phyloP scores from a whole-genome alignment of 1,284 basidiomycete species.

The Porogramme epimiltina region DNA sequence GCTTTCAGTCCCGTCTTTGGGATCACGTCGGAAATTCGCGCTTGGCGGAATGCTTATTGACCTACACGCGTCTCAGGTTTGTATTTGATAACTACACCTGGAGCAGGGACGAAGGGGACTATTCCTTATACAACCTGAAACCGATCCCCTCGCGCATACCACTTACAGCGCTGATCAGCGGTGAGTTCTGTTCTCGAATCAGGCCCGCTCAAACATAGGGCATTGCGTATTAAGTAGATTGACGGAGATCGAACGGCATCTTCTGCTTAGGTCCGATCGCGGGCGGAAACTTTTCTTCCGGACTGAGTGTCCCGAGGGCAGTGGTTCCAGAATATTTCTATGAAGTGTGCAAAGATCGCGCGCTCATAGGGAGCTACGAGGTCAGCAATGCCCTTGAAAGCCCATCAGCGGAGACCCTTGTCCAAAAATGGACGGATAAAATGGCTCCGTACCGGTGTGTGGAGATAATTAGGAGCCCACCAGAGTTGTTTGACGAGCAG shows the following conservation, averaged over 20 bases:
- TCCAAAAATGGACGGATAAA: slow-evolving; percentile 20
- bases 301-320: slow-evolving; percentile 35
- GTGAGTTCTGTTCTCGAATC: slow-evolving; percentile 12
- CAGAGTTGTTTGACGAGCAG: slow-evolving; percentile 20
- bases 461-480: slow-evolving; percentile 15
- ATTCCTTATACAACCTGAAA: slow-evolving; percentile 34
- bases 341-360: slow-evolving; percentile 38
- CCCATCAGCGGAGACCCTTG: slow-evolving; percentile 14
- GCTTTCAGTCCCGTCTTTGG: slow-evolving; percentile 4
- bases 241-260: no score
- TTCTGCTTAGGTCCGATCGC: slow-evolving; percentile 38
- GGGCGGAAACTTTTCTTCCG: slow-evolving; percentile 36
- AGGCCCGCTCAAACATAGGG: no score
- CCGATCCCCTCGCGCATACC: slow-evolving; percentile 39
- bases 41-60: background rate
- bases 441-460: slow-evolving; percentile 18
- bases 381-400: slow-evolving; percentile 25
- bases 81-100: slow-evolving; percentile 44
- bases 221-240: no score
- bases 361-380: slow-evolving; percentile 29
- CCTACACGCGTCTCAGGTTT: slow-evolving; percentile 28
- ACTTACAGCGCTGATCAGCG: slow-evolving; percentile 33
- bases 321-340: slow-evolving; percentile 39
- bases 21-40: no score
- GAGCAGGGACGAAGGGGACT: slow-evolving; percentile 30